Conservation (phyloP, 331 rosid genomes). For the Arachis monticola region DNA sequence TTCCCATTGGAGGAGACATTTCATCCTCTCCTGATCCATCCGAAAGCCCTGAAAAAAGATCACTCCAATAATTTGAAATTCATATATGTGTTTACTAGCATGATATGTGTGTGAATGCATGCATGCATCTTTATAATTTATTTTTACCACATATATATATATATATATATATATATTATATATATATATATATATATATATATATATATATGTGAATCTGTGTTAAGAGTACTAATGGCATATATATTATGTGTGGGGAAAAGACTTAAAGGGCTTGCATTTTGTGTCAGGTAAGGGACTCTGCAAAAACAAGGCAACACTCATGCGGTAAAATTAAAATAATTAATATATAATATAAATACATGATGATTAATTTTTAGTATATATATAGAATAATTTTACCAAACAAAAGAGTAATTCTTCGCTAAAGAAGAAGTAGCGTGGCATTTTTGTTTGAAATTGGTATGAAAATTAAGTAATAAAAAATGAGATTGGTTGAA, state of each 20-base stretch:
- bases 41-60: slow-evolving; percentile 59
- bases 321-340: slow-evolving; percentile 25
- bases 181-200: no score
- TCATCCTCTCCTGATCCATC: slow-evolving; percentile 96
- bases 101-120: neutral
- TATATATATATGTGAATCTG: neutral
- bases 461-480: neutral
- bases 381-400: no score
- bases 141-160: neutral
- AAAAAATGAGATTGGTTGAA: slow-evolving; percentile 1
- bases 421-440: slow-evolving; percentile 27
- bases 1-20: slow-evolving; percentile 57
- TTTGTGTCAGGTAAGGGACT: slow-evolving; percentile 15
- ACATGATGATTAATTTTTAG: no score
- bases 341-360: neutral
- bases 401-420: neutral
- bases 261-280: slow-evolving; percentile 23
- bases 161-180: no score
- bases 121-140: slow-evolving; percentile 20
- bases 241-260: neutral
- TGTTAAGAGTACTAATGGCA: neutral
- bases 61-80: slow-evolving; percentile 1
- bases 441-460: slow-evolving; percentile 1
- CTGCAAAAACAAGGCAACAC: slow-evolving; percentile 34
- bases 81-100: neutral